phyloP scores from a whole-genome alignment of 2,329 filamentous ascomycete species.

The Gyromitra esculenta region DNA sequence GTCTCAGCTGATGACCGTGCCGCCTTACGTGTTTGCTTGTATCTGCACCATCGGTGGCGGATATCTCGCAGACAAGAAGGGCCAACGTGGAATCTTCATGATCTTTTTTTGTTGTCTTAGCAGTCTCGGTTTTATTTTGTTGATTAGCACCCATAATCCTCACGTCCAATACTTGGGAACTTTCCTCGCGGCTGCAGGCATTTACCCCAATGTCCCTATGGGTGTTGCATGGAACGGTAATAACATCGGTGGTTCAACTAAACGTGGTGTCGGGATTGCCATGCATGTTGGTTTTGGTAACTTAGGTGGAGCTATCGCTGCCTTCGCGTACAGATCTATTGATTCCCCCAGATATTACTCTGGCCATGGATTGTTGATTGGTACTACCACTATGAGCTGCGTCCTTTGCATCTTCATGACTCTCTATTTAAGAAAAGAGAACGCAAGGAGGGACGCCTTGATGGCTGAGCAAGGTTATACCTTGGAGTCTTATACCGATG shows the following conservation, averaged over 20 bases:
- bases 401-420: slow-evolving; percentile 71
- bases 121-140: slow-evolving; percentile 64
- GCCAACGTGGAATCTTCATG: slow-evolving; percentile 62
- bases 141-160: slow-evolving; percentile 60
- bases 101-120: slow-evolving; percentile 65
- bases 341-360: slow-evolving; percentile 71
- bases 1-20: slow-evolving; percentile 73
- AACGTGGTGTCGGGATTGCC: slow-evolving; percentile 60
- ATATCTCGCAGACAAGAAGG: slow-evolving; percentile 63
- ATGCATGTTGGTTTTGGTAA: slow-evolving; percentile 60
- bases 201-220: slow-evolving; percentile 59
- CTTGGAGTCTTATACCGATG: slow-evolving; percentile 65
- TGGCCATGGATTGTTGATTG: slow-evolving; percentile 80
- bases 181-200: slow-evolving; percentile 60
- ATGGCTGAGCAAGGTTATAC: slow-evolving; percentile 62
- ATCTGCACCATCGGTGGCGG: slow-evolving; percentile 66
- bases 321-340: slow-evolving; percentile 61
- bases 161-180: slow-evolving; percentile 65
- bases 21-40: slow-evolving; percentile 70
- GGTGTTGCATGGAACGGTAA: slow-evolving; percentile 60
- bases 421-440: slow-evolving; percentile 68
- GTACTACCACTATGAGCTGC: slow-evolving; percentile 75
- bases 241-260: slow-evolving; percentile 60
- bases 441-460: slow-evolving; percentile 64
- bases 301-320: slow-evolving; percentile 59